Percentiles rank a stretch among this genome's conserved stretches.
Conservation (phyloP, 2,329 filamentous ascomycete genomes). For the Cercospora beticola region DNA sequence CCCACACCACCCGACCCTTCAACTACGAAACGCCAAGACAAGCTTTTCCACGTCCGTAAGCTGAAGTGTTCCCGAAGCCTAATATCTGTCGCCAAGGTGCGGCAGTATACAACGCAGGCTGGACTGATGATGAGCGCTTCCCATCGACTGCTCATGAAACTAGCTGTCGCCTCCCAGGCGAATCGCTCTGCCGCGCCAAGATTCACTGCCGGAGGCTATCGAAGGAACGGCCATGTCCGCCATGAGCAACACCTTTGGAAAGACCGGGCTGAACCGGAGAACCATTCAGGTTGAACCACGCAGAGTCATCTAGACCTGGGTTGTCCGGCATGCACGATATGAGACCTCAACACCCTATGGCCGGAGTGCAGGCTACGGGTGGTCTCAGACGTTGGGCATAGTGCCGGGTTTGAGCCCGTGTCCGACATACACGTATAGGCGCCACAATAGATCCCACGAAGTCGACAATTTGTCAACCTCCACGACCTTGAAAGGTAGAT, state of each 20-base stretch:
- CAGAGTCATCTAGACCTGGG: slow-evolving; percentile 21
- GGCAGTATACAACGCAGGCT: neutral
- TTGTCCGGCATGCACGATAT: slow-evolving; percentile 19
- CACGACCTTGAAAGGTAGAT: neutral
- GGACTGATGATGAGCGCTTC: neutral
- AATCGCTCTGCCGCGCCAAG: neutral
- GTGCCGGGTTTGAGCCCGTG: slow-evolving; percentile 11
- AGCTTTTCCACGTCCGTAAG: neutral
- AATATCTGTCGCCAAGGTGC: neutral
- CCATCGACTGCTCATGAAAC: neutral
- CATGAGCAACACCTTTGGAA: neutral
- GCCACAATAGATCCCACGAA: neutral
- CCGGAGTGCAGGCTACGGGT: slow-evolving; percentile 19
- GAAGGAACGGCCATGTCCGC: neutral
- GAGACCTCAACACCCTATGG: slow-evolving; percentile 19
- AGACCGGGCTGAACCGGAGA: neutral
- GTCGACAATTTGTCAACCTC: neutral
- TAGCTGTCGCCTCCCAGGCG: neutral
- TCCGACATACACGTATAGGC: neutral
- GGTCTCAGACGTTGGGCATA: slow-evolving; percentile 21
- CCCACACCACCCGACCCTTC: too few relatives aligned
- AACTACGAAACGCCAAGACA: too few relatives aligned
- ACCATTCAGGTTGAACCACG: slow-evolving; percentile 15
- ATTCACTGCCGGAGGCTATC: neutral
- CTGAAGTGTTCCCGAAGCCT: neutral